A percentile compares a stretch with the other conserved stretches of the same genome.
Conservation (phyloP, 1,139 yeast species). For the Pichia inconspicua region DNA sequence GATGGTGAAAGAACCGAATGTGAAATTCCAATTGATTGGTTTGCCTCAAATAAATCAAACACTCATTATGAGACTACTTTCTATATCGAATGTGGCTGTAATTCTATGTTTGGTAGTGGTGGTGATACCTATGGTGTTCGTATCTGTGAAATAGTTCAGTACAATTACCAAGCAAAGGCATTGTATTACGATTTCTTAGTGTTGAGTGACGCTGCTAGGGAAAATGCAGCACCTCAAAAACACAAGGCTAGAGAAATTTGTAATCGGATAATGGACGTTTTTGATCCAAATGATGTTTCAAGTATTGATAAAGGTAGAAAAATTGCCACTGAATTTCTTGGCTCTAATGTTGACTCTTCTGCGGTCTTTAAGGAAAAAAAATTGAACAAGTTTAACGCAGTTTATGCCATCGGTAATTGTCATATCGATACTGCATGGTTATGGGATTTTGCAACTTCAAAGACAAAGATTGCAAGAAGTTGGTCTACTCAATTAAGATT, state of each 20-base stretch:
- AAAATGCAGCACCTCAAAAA: slow-evolving; percentile 76
- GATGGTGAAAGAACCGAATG: slow-evolving; percentile 74
- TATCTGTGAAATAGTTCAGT: slow-evolving; percentile 72
- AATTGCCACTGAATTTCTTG: slow-evolving; percentile 59
- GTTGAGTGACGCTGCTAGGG: slow-evolving; percentile 85
- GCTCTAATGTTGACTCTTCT: slow-evolving; percentile 53
- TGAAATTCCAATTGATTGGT: slow-evolving; percentile 52
- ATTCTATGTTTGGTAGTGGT: slow-evolving; percentile 82
- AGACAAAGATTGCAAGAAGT: slow-evolving; percentile 82
- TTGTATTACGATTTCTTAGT: slow-evolving; percentile 79
- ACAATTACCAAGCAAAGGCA: slow-evolving; percentile 73
- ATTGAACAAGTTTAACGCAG: slow-evolving; percentile 36
- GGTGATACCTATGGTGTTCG: slow-evolving; percentile 53
- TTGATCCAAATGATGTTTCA: slow-evolving; percentile 44
- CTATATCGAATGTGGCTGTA: slow-evolving; percentile 85
- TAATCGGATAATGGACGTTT: slow-evolving; percentile 72
- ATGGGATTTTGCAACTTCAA: slow-evolving; percentile 97
- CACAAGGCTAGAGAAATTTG: slow-evolving; percentile 73
- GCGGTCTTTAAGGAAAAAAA: slow-evolving; percentile 45
- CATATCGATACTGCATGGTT: slow-evolving; percentile 98
- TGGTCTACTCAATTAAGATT: slow-evolving; percentile 91
- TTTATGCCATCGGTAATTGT: slow-evolving; percentile 85
- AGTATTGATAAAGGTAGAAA: slow-evolving; percentile 56
- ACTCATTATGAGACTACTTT: slow-evolving; percentile 38
- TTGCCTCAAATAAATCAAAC: slow-evolving; percentile 8